These are phyloP conservation scores for Schoenoplectus tabernaemontani DNA, from an alignment of 202 grass and related monocot genomes.

Conservation along the genomic window DNA sequence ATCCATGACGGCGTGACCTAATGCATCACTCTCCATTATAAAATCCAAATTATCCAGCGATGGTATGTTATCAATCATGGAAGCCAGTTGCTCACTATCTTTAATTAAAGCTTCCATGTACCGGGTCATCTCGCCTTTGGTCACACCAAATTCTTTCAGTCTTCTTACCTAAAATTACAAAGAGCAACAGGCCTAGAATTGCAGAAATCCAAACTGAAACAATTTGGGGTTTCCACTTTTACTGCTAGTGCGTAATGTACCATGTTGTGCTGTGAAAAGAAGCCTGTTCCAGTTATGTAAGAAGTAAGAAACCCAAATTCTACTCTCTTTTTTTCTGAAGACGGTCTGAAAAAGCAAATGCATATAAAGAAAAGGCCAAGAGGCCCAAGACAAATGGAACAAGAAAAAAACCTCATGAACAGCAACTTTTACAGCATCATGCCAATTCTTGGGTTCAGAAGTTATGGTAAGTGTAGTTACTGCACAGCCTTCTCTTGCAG, in stretches of 20 bases:
- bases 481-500: constrained; percentile 92
- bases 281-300: too few relatives aligned
- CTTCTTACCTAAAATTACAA: constrained; percentile 66
- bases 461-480: constrained; percentile 97
- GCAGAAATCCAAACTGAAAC: constrained; percentile 2
- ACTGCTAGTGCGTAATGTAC: background rate
- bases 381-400: background rate
- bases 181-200: background rate
- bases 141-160: constrained; percentile 96
- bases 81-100: constrained; percentile 97
- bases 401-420: constrained; percentile 89
- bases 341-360: background rate
- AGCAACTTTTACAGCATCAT: constrained; percentile 83
- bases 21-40: constrained; percentile 99
- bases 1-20: constrained; percentile 98
- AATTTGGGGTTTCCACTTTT: background rate
- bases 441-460: constrained; percentile 88
- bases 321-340: background rate
- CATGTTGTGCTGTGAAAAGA: background rate
- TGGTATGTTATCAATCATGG: constrained; percentile 98
- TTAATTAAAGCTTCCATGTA: constrained; percentile 99
- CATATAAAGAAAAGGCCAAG: constrained; percentile 16
- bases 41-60: constrained; percentile 97
- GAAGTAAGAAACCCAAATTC: too few relatives aligned
- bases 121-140: constrained; percentile 90